Conservation (phyloP, 1,284 basidiomycete genomes). For the Cystobasidiaceae sp. region DNA sequence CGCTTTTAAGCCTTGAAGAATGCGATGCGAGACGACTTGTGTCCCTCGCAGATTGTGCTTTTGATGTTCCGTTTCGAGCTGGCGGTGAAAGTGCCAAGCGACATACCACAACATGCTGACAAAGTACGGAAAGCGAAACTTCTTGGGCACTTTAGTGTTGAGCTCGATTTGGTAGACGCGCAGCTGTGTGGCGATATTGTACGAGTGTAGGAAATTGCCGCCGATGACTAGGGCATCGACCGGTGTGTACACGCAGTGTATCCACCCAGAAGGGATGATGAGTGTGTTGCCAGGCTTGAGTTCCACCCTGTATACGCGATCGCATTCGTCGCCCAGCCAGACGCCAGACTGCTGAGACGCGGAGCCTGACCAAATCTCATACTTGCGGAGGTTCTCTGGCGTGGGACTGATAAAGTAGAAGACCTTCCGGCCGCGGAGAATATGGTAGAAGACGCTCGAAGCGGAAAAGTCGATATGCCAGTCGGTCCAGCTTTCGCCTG, state of each 20-base stretch:
- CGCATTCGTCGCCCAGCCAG: constrained; percentile 87
- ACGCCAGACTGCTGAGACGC: constrained; percentile 76
- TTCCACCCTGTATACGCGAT: constrained; percentile 70
- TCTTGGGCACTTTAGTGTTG: constrained; percentile 84
- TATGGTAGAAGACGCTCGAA: constrained; percentile 89
- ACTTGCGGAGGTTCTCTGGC: constrained; percentile 73
- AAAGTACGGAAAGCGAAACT: constrained; percentile 77
- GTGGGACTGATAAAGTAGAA: constrained; percentile 96
- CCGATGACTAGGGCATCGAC: constrained; percentile 90
- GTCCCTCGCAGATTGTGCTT: constrained; percentile 7
- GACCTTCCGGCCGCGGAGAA: constrained; percentile 61
- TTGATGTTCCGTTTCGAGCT: constrained; percentile 8
- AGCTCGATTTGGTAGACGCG: constrained; percentile 86
- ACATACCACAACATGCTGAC: constrained; percentile 47
- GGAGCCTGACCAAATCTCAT: constrained; percentile 58
- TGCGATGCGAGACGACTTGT: constrained; percentile 50
- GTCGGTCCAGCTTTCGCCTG: constrained; percentile 81
- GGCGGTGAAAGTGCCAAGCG: constrained; percentile 35
- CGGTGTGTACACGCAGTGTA: constrained; percentile 95
- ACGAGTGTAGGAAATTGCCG: constrained; percentile 91
- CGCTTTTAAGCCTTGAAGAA: constrained; percentile 64
- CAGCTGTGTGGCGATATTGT: constrained; percentile 55
- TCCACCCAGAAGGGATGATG: constrained; percentile 94
- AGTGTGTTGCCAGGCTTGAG: constrained; percentile 45
- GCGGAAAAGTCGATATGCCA: constrained; percentile 93